These are phyloP conservation scores for Hexamita inflata DNA, from an alignment of 208 protist genomes.

Conservation along the genomic window DNA sequence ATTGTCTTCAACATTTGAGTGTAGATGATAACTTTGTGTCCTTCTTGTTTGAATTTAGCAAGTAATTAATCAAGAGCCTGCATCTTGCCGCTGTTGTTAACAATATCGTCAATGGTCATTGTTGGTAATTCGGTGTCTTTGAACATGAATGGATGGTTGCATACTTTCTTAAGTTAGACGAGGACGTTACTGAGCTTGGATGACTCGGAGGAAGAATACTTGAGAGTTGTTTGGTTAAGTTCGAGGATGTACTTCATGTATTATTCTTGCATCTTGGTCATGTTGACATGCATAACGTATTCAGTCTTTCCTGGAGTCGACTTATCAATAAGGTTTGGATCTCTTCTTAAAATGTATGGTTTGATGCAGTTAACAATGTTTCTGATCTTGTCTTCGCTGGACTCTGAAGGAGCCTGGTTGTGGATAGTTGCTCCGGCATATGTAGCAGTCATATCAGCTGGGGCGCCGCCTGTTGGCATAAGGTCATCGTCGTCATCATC, in stretches of 20 bases:
- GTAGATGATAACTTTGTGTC: constrained; percentile 43
- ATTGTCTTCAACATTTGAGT: constrained; percentile 39
- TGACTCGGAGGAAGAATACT: constrained; percentile 29
- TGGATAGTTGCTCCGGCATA: not conserved
- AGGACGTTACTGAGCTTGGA: constrained; percentile 57
- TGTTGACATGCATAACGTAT: constrained; percentile 56
- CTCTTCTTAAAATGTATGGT: constrained; percentile 64
- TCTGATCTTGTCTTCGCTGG: not conserved
- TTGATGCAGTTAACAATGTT: constrained; percentile 44
- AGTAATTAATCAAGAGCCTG: constrained; percentile 39
- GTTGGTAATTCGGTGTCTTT: not conserved
- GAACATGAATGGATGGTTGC: constrained; percentile 67
- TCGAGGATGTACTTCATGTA: constrained; percentile 58
- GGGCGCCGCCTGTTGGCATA: no score
- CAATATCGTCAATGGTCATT: not conserved
- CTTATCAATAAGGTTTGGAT: constrained; percentile 83
- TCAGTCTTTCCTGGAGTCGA: constrained; percentile 63
- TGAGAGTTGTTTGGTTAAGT: constrained; percentile 53
- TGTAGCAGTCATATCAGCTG: not conserved
- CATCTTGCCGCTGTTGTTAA: constrained; percentile 44
- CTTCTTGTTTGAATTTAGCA: constrained; percentile 26
- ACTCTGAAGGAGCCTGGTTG: not conserved
- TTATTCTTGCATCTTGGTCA: constrained; percentile 46
- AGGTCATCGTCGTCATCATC: no score
- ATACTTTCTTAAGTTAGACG: constrained; percentile 68